Evolutionary conservation across 1,139 yeast genomes (phyloP).

Genomic region (Debaryomycetaceae sp.): DNA sequence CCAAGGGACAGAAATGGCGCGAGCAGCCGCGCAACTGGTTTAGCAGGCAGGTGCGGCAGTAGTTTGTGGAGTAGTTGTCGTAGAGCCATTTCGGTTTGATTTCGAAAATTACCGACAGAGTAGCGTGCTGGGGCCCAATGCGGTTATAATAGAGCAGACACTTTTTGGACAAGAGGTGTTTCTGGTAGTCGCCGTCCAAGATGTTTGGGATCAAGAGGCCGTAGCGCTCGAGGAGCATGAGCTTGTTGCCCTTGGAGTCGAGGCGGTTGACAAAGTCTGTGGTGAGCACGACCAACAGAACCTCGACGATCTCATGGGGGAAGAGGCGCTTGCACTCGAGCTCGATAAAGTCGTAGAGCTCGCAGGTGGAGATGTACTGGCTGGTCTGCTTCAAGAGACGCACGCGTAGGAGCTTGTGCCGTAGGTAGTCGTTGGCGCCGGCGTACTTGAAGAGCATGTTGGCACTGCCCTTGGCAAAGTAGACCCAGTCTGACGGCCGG

Average conservation of each 20-base stretch:
- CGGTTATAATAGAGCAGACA: conserved; percentile 21
- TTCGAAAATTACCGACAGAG: conserved; percentile 27
- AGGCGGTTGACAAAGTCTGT: conserved; percentile 22
- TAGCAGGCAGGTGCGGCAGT: conserved; percentile 36
- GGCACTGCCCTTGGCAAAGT: conserved; percentile 37
- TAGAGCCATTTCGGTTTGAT: conserved; percentile 41
- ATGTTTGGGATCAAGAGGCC: conserved; percentile 34
- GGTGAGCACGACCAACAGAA: conserved; percentile 28
- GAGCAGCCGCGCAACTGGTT: conserved; percentile 20
- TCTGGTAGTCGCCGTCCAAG: conserved; percentile 21
- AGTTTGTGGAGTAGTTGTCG: conserved; percentile 25
- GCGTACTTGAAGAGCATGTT: conserved; percentile 32
- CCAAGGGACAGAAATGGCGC: conserved; percentile 37
- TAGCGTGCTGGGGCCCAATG: conserved; percentile 3
- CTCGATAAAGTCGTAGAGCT: conserved; percentile 33
- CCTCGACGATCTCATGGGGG: conserved; percentile 27
- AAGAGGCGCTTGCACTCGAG: conserved; percentile 30
- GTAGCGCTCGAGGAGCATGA: conserved; percentile 28
- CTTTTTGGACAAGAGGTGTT: conserved; percentile 21
- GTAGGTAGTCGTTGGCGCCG: conserved; percentile 26
- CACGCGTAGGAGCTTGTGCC: conserved; percentile 26
- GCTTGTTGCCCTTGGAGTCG: conserved; percentile 16
- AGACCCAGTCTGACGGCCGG: conserved; percentile 31
- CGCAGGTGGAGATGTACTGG: conserved; percentile 33
- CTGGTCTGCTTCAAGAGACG: conserved; percentile 26